Conservation (phyloP, 2,329 filamentous ascomycete species). For the Cadophora gregata region DNA sequence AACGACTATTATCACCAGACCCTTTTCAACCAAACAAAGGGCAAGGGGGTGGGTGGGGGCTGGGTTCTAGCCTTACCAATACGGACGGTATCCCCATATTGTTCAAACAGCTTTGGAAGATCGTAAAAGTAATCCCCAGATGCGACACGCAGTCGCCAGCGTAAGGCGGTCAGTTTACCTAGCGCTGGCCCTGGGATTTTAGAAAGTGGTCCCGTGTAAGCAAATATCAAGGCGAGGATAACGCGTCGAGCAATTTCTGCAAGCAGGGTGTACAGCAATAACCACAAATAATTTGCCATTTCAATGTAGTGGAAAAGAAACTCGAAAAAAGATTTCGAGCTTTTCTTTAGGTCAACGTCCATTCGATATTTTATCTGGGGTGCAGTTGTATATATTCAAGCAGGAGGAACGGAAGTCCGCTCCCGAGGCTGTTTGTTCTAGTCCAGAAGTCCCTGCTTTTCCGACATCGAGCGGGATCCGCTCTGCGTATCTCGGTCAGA, state of each 20-base stretch:
- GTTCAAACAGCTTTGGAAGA: conserved; percentile 23
- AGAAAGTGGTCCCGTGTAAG: conserved; percentile 31
- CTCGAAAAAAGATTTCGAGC: too few species aligned
- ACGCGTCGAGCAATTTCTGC: conserved; percentile 25
- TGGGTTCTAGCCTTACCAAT: too few species aligned
- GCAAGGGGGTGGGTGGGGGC: too few species aligned
- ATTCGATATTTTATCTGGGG: too few species aligned
- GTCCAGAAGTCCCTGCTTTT: conserved; percentile 1
- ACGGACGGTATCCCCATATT: conserved; percentile 33
- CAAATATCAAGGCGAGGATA: conserved; percentile 17
- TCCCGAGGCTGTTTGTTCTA: background rate
- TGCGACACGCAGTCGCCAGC: conserved; percentile 26
- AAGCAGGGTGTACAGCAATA: background rate
- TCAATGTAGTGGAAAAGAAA: background rate
- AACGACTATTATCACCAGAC: background rate
- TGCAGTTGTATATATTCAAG: background rate
- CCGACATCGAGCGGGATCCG: background rate
- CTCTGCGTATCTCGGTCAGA: background rate
- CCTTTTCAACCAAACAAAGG: too few species aligned
- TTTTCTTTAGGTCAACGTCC: too few species aligned
- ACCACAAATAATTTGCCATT: conserved; percentile 13
- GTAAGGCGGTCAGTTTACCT: conserved; percentile 23
- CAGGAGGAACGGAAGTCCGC: background rate
- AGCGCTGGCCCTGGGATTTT: conserved; percentile 33
- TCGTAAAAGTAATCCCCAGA: conserved; percentile 26